A percentile compares a stretch with the other conserved stretches of the same genome.
Evolutionary conservation across 2,329 filamentous ascomycete species (phyloP).

Genomic region (Fusarium austroafricanum): DNA sequence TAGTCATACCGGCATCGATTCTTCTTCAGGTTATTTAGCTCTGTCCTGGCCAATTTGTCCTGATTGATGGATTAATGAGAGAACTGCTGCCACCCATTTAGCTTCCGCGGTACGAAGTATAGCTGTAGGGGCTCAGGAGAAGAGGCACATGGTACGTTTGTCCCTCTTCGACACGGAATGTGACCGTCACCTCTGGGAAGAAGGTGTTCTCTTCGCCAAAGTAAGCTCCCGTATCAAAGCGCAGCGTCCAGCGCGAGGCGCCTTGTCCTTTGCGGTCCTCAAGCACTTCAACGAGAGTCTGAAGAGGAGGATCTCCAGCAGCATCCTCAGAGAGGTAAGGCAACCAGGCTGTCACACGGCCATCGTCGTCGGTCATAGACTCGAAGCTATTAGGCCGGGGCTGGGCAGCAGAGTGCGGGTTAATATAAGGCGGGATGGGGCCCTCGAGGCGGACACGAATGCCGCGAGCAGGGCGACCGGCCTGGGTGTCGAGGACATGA

Average conservation of each 20-base stretch:
- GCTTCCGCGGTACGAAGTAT: slow-evolving; percentile 84
- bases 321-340: slow-evolving; percentile 64
- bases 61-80: background rate
- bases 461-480: slow-evolving; percentile 73
- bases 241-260: slow-evolving; percentile 72
- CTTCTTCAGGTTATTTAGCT: background rate
- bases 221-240: slow-evolving; percentile 78
- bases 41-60: background rate
- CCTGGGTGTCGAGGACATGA: slow-evolving; percentile 86
- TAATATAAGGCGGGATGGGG: slow-evolving; percentile 47
- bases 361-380: slow-evolving; percentile 79
- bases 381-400: slow-evolving; percentile 64
- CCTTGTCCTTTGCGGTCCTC: slow-evolving; percentile 54
- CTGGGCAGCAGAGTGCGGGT: slow-evolving; percentile 36
- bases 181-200: slow-evolving; percentile 69
- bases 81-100: slow-evolving; percentile 51
- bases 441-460: slow-evolving; percentile 75
- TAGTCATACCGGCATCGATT: background rate
- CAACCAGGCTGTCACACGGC: slow-evolving; percentile 77
- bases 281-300: slow-evolving; percentile 68
- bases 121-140: slow-evolving; percentile 81
- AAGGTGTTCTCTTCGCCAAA: slow-evolving; percentile 73
- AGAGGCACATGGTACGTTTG: slow-evolving; percentile 86
- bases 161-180: slow-evolving; percentile 63
- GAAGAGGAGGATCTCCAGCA: slow-evolving; percentile 67